Evolutionary conservation across 495 filamentous ascomycete genomes (phyloP).

Genomic region (Penicillium pancosmium): DNA sequence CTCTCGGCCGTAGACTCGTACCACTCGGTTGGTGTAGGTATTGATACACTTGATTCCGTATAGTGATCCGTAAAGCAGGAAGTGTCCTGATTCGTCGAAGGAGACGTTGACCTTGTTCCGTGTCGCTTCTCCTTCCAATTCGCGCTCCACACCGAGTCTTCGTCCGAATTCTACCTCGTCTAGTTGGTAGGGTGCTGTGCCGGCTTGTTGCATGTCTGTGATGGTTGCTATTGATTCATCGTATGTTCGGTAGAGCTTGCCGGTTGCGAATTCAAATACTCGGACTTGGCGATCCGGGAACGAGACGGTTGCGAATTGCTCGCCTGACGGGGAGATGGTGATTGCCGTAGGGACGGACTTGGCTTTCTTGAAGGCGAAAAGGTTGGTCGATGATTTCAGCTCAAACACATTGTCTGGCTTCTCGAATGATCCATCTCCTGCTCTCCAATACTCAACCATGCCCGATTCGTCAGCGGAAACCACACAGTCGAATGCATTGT

Average conservation of each 20-base stretch:
- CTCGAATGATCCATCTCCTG: constrained; percentile 71
- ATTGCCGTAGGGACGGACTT: constrained; percentile 86
- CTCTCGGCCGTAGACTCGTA: constrained; percentile 85
- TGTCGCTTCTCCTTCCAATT: constrained; percentile 71
- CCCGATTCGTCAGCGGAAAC: constrained; percentile 86
- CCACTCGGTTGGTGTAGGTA: constrained; percentile 85
- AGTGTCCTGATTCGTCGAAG: constrained; percentile 95
- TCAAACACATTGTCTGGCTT: constrained; percentile 92
- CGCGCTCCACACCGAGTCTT: constrained; percentile 82
- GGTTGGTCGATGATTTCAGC: constrained; percentile 86
- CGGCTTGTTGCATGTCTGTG: constrained; percentile 91
- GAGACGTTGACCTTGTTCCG: constrained; percentile 78
- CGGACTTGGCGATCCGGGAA: constrained; percentile 91
- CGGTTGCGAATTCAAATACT: constrained; percentile 88
- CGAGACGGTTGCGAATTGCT: constrained; percentile 86
- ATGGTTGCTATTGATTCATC: constrained; percentile 88
- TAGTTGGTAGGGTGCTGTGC: constrained; percentile 74
- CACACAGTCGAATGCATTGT: constrained; percentile 85
- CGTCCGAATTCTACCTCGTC: constrained; percentile 92
- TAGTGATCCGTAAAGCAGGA: constrained; percentile 91
- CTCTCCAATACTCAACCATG: constrained; percentile 97
- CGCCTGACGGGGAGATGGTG: constrained; percentile 80
- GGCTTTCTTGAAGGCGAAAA: constrained; percentile 96
- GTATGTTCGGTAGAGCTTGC: constrained; percentile 87
- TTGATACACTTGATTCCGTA: constrained; percentile 93